Base-by-base conservation (phyloP, 176 grass and related monocot species). In the Bonia amplexicaulis region DNA sequence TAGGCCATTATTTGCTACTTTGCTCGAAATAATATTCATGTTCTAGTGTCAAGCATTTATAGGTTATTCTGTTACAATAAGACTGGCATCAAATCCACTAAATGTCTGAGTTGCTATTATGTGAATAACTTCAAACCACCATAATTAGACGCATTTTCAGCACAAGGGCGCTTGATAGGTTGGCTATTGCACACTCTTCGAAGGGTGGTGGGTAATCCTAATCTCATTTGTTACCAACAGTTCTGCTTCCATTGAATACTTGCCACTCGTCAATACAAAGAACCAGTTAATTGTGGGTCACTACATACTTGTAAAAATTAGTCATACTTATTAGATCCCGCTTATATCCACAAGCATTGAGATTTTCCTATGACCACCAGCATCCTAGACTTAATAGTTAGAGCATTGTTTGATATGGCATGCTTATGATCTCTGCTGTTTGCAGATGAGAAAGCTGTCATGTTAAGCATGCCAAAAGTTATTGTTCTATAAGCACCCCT, bases 31-130 rank as follows among this genome's bases (percentile, higher is more conserved):
- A 60, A 47, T 27, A 63, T 13, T 52, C 2, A 61, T 53, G 48
- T 10, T 40, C 6, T 22, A 39, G 6, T 23, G 1, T 11, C 20
- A n/a, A 78, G 22, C n/a, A 77, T 85, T 69, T 69, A 12, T 77
- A 31, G 55, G 16, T 42, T 25, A 76, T 82, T 77, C 29, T 71
- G 19, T 88, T 77, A 78, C 46, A 77, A 19, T 37, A 17, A 19
- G 31, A 77, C 25, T 87, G 27, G 55, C 55, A 61, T 77, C 22
- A 59, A 61, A 61, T 77, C 53, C 33, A 41, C 22, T 25, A 77
- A 59, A 26, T 77, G 7, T 42, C 54, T 37, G 27, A 75, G 19
- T 42, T 59, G 74, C 54, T 77, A 39, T 19, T 8, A 26, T 42
- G 74, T 60, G 55, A 42, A 41, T 44, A 9, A 77, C 22, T 60